Evolutionary conservation across 306 rosid genomes (phyloP), one percentile per base, ranked within the genome.

Genomic region (Adenanthera pavonina): DNA sequence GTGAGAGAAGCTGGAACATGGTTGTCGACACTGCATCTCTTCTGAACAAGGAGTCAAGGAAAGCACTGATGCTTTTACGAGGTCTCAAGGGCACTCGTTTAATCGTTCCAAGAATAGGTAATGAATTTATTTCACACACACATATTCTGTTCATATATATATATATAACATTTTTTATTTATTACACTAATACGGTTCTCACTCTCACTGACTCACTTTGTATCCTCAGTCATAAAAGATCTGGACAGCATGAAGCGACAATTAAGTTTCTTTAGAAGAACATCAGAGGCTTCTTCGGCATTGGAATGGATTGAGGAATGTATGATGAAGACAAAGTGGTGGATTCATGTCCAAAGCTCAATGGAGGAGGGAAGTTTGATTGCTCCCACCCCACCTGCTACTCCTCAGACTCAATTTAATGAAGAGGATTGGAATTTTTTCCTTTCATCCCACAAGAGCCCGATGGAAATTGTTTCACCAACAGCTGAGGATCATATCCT

Each of bases 331-430:
- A 85, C 89, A 81, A 85, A 78, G 11, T 84, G 91, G 95, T 95
- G 98, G 98, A 89, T 95, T 90, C 92, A 87, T 72, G 88, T 93
- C 74, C 92, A 93, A 84, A 85, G 91, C 92, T 86, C 93, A 69
- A 81, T 48, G 75, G 90, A 92, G 72, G 97, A 92, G 52, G 77
- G 41, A 75, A 83, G 74, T 78, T 81, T 82, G 84, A 80, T 71
- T 2, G 91, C 89, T 83, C 88, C 94, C 47, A 92, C 97, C 20
- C 91, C 97, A 53, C 89, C 89, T 2, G 85, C 86, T 66, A 77
- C 86, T 78, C 89, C 93, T 13, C 83, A 3, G 53, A 72, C 87
- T 84, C 78, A 65, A 64, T 87, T 59, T 43, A 56, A 85, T 47
- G 83, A 86, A 25, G 86, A 81, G 52, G 72, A 66, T 73, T 73